phyloP scores from a whole-genome alignment of 179 eudicot species.

The Vitellaria paradoxa region DNA sequence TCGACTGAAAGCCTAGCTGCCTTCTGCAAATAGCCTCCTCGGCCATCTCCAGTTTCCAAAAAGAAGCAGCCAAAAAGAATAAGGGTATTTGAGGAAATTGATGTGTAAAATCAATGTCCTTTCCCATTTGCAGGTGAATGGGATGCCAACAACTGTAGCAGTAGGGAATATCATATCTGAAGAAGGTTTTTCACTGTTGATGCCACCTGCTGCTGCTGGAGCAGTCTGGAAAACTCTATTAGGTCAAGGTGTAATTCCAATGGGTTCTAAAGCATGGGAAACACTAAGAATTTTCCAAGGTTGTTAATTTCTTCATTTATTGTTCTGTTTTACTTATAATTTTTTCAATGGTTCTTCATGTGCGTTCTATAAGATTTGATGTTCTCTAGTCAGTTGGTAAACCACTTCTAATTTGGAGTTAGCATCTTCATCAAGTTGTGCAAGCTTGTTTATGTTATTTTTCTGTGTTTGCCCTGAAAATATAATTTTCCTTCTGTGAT shows the following conservation, averaged over 20 bases:
- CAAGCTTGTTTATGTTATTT: not conserved
- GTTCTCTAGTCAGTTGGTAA: not conserved
- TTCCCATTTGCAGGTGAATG: slow-evolving; percentile 44
- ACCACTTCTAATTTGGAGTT: not conserved
- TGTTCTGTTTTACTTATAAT: not conserved
- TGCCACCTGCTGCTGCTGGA: slow-evolving; percentile 59
- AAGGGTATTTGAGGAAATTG: not conserved
- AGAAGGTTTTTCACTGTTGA: slow-evolving; percentile 61
- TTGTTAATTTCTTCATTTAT: slow-evolving; percentile 14
- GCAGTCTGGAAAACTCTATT: slow-evolving; percentile 53
- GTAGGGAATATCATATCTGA: slow-evolving; percentile 56
- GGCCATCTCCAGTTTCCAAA: too few relatives aligned
- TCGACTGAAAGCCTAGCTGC: too few relatives aligned
- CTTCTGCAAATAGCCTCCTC: too few relatives aligned
- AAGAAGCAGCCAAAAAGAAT: not conserved
- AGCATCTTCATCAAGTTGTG: not conserved
- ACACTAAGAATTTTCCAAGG: slow-evolving; percentile 56
- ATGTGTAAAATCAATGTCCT: not conserved
- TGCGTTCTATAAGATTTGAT: not conserved
- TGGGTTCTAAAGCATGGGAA: slow-evolving; percentile 70
- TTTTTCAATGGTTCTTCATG: not conserved
- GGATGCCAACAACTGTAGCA: slow-evolving; percentile 65
- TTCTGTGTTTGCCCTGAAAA: not conserved
- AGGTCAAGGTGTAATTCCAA: slow-evolving; percentile 43
- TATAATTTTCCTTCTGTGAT: not conserved